phyloP scores from a whole-genome alignment of 306 rosid species.

The Oxytropis ochrocephala region DNA sequence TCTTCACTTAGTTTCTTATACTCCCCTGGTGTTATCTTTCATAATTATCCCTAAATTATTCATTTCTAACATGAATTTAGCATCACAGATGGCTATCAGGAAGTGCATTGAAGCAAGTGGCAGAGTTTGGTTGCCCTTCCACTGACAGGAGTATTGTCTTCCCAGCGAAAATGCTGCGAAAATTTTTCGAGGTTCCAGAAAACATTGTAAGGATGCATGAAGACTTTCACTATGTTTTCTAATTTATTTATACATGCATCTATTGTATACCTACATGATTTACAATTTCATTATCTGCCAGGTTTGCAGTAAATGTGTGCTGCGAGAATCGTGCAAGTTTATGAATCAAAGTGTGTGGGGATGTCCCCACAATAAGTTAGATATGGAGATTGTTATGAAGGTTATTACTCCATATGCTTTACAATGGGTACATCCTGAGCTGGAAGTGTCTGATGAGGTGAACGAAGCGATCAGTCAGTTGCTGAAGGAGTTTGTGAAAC shows the following conservation, averaged over 20 bases:
- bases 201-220: constrained; percentile 23
- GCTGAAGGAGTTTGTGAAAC: constrained; percentile 56
- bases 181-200: constrained; percentile 58
- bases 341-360: constrained; percentile 56
- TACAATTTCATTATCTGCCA: constrained; percentile 12
- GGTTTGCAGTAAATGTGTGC: constrained; percentile 33
- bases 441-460: constrained; percentile 43
- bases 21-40: no score
- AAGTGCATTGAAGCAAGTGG: constrained; percentile 61
- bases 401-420: constrained; percentile 46
- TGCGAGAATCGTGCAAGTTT: constrained; percentile 30
- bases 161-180: constrained; percentile 61
- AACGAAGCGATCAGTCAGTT: constrained; percentile 42
- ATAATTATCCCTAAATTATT: no score
- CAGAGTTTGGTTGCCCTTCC: constrained; percentile 66
- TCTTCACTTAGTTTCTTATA: no score
- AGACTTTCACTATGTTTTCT: not conserved
- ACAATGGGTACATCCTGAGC: constrained; percentile 38
- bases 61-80: constrained; percentile 19
- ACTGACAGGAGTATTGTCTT: constrained; percentile 23
- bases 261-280: not conserved
- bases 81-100: constrained; percentile 76
- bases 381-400: constrained; percentile 36
- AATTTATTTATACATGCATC: not conserved
- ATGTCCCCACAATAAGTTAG: constrained; percentile 31